These are phyloP conservation scores for Zychaea mexicana DNA, from an alignment of 371 early-diverging fungal genomes.

Conservation along the genomic window DNA sequence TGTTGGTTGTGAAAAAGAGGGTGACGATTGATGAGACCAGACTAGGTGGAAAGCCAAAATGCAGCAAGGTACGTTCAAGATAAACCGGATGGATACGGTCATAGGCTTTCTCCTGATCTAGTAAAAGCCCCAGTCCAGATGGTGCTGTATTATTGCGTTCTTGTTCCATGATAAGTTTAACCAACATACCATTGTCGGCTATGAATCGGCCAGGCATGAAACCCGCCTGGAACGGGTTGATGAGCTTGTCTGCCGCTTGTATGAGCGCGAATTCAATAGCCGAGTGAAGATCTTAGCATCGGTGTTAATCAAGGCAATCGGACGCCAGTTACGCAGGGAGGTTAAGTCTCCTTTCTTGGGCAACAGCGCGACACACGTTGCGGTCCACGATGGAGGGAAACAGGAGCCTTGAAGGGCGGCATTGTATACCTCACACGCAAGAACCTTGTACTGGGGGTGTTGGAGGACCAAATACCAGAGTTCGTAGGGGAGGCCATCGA, in stretches of 20 bases:
- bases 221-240: slow-evolving; percentile 16
- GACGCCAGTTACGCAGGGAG: slow-evolving; percentile 28
- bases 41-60: no score
- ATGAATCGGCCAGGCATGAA: slow-evolving; percentile 13
- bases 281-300: slow-evolving; percentile 22
- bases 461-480: slow-evolving; percentile 11
- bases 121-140: slow-evolving; percentile 18
- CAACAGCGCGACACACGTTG: slow-evolving; percentile 16
- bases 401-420: slow-evolving; percentile 9
- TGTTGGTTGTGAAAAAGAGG: no score
- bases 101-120: slow-evolving; percentile 22
- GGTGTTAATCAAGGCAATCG: slow-evolving; percentile 19
- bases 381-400: slow-evolving; percentile 24
- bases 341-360: slow-evolving; percentile 22
- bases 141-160: not conserved
- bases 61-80: not conserved
- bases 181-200: slow-evolving; percentile 11
- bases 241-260: not conserved
- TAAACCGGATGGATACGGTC: slow-evolving; percentile 19
- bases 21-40: no score
- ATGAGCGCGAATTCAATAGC: slow-evolving; percentile 9
- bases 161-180: slow-evolving; percentile 6
- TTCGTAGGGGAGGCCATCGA: slow-evolving; percentile 4
- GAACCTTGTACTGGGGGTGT: not conserved
- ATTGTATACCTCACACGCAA: slow-evolving; percentile 10